Conservation (phyloP, 345 rosid genomes). For the Abelmoschus esculentus region DNA sequence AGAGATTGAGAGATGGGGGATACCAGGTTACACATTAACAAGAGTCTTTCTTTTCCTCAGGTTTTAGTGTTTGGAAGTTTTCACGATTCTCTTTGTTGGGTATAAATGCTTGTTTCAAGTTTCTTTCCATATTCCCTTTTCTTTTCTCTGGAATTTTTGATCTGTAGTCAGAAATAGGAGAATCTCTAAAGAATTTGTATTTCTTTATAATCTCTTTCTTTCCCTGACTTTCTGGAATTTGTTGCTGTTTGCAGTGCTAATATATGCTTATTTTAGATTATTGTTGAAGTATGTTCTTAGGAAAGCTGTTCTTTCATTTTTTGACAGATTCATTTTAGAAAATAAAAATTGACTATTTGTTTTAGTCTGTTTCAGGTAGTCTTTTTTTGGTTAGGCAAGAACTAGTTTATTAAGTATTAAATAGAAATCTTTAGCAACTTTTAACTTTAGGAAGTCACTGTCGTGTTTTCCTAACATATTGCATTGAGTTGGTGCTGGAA, state of each 20-base stretch:
- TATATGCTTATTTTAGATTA: not conserved
- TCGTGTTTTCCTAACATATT: slow-evolving; percentile 16
- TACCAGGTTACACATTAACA: not conserved
- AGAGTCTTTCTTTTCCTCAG: slow-evolving; percentile 23
- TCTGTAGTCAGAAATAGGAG: slow-evolving; percentile 10
- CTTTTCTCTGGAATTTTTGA: slow-evolving; percentile 10
- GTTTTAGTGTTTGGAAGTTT: slow-evolving; percentile 14
- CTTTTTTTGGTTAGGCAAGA: too few species aligned
- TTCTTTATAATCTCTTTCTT: not conserved
- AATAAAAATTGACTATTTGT: not conserved
- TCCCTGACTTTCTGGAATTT: slow-evolving; percentile 6
- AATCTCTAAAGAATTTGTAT: not conserved
- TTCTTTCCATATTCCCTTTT: not conserved
- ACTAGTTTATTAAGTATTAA: too few species aligned
- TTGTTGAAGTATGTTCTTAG: not conserved
- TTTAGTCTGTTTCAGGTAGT: not conserved
- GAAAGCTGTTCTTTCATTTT: not conserved
- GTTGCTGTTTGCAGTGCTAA: not conserved
- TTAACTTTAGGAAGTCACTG: not conserved
- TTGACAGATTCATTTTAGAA: not conserved
- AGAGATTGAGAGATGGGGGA: slow-evolving; percentile 25
- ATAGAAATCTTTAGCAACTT: too few species aligned
- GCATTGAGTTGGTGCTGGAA: slow-evolving; percentile 21
- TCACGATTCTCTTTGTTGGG: slow-evolving; percentile 15
- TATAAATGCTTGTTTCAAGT: not conserved